Evolutionary conservation across 2,329 filamentous ascomycete genomes (phyloP).

Genomic region (Cordyceps cateniannulata): DNA sequence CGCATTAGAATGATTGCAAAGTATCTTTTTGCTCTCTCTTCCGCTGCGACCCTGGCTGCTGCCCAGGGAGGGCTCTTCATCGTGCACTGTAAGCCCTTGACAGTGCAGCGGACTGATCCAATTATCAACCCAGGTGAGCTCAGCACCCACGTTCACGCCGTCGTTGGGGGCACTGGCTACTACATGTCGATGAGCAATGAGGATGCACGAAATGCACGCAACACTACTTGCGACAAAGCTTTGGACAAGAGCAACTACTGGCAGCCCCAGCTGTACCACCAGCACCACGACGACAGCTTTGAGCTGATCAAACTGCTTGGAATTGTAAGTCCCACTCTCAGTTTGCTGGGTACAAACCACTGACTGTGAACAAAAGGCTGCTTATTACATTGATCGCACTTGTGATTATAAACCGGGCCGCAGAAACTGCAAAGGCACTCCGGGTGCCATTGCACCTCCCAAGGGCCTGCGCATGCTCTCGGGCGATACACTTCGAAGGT

Average conservation of each 20-base stretch:
- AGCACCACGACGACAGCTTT: slow-evolving; percentile 51
- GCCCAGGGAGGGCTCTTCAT: slow-evolving; percentile 18
- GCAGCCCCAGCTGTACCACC: slow-evolving; percentile 50
- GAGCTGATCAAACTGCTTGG: slow-evolving; percentile 28
- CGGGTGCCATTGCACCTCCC: slow-evolving; percentile 49
- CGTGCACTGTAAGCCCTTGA: slow-evolving; percentile 21
- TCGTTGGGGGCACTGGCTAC: slow-evolving; percentile 58
- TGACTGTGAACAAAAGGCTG: slow-evolving; percentile 15
- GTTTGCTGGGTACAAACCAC: background rate
- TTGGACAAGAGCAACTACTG: slow-evolving; percentile 63
- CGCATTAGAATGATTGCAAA: background rate
- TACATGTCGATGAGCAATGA: slow-evolving; percentile 46
- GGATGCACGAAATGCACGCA: slow-evolving; percentile 44
- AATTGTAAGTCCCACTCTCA: slow-evolving; percentile 16
- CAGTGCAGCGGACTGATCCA: slow-evolving; percentile 48
- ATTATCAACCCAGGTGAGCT: slow-evolving; percentile 48
- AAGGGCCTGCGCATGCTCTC: slow-evolving; percentile 60
- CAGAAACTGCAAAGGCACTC: slow-evolving; percentile 17
- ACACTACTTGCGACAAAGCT: slow-evolving; percentile 58
- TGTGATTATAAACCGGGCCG: slow-evolving; percentile 23
- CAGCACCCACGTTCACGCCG: slow-evolving; percentile 52
- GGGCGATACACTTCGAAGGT: slow-evolving; percentile 46
- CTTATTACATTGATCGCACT: slow-evolving; percentile 22
- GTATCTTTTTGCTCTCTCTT: background rate
- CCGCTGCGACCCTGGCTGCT: background rate